Conservation (phyloP, 176 grass and related monocot genomes). For the Oryza coarctata region DNA sequence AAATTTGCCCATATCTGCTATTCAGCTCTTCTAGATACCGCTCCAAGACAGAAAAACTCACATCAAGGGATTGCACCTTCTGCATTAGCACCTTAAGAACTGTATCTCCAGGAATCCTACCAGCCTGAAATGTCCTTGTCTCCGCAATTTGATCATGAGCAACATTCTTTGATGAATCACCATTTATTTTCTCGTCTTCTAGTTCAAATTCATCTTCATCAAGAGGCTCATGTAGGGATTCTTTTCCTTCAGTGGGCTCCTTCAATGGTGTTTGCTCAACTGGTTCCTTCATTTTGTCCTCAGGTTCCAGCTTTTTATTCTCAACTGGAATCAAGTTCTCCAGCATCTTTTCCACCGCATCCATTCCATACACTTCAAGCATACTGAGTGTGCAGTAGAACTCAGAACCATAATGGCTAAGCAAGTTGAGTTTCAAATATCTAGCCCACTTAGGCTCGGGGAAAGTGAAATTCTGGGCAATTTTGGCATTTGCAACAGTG, state of each 20-base stretch:
- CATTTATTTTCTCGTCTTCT: constrained; percentile 54
- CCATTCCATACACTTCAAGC: constrained; percentile 93
- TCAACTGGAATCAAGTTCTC: constrained; percentile 94
- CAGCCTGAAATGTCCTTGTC: constrained; percentile 59
- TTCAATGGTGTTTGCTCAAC: constrained; percentile 46
- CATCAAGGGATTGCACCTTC: constrained; percentile 95
- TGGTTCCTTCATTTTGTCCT: constrained; percentile 49
- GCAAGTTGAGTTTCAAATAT: constrained; percentile 84
- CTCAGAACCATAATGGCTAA: constrained; percentile 92
- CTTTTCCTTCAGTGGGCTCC: constrained; percentile 47
- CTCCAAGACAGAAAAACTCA: constrained; percentile 93
- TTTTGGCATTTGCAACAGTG: constrained; percentile 70
- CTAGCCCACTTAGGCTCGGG: constrained; percentile 82
- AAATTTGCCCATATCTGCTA: constrained; percentile 91
- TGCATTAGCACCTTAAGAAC: constrained; percentile 94
- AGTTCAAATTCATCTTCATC: constrained; percentile 56
- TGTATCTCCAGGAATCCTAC: constrained; percentile 90
- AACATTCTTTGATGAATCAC: constrained; percentile 38
- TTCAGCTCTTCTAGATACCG: constrained; percentile 90
- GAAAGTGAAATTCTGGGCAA: constrained; percentile 68
- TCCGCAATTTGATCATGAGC: constrained; percentile 54
- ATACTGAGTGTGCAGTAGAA: constrained; percentile 92
- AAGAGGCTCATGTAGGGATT: constrained; percentile 41
- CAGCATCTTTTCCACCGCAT: constrained; percentile 97
- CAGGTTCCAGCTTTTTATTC: constrained; percentile 55